Evolutionary conservation across 2,329 filamentous ascomycete species (phyloP).

Genomic region (Fusarium globosum): DNA sequence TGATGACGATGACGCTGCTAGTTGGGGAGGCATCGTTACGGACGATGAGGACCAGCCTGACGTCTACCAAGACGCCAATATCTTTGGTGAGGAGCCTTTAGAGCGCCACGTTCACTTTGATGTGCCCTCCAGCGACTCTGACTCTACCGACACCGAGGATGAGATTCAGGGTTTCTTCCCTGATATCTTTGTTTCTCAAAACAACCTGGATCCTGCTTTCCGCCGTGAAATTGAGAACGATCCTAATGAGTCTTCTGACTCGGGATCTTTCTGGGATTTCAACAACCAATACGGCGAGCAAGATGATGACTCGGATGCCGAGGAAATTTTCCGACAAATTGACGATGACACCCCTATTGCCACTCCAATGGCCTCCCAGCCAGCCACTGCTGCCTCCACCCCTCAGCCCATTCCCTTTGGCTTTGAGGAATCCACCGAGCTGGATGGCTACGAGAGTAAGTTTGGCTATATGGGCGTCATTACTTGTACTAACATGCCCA

Average conservation of each 20-base stretch:
- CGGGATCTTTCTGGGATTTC: slow-evolving; percentile 73
- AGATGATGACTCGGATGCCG: slow-evolving; percentile 55
- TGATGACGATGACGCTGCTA: slow-evolving; percentile 56
- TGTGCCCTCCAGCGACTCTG: slow-evolving; percentile 73
- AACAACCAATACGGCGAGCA: slow-evolving; percentile 58
- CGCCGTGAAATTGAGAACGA: slow-evolving; percentile 79
- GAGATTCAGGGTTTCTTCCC: slow-evolving; percentile 75
- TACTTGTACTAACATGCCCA: slow-evolving; percentile 56
- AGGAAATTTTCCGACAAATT: slow-evolving; percentile 52
- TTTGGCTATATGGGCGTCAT: slow-evolving; percentile 44
- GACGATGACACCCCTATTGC: slow-evolving; percentile 57
- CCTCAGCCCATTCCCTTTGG: slow-evolving; percentile 38
- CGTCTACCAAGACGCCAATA: slow-evolving; percentile 53
- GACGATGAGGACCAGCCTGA: slow-evolving; percentile 59
- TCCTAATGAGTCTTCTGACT: slow-evolving; percentile 67
- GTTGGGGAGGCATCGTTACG: slow-evolving; percentile 68
- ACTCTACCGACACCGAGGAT: slow-evolving; percentile 72
- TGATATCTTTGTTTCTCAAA: slow-evolving; percentile 82
- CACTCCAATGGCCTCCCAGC: slow-evolving; percentile 53
- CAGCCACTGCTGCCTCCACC: slow-evolving; percentile 37
- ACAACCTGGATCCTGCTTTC: slow-evolving; percentile 76
- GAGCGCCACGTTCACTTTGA: slow-evolving; percentile 81
- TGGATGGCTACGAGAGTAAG: slow-evolving; percentile 71
- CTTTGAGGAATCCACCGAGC: slow-evolving; percentile 54
- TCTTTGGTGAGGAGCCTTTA: slow-evolving; percentile 54